These are phyloP conservation scores for Fraxinus cuspidata DNA, from an alignment of 257 asterid species.

Conservation along the genomic window DNA sequence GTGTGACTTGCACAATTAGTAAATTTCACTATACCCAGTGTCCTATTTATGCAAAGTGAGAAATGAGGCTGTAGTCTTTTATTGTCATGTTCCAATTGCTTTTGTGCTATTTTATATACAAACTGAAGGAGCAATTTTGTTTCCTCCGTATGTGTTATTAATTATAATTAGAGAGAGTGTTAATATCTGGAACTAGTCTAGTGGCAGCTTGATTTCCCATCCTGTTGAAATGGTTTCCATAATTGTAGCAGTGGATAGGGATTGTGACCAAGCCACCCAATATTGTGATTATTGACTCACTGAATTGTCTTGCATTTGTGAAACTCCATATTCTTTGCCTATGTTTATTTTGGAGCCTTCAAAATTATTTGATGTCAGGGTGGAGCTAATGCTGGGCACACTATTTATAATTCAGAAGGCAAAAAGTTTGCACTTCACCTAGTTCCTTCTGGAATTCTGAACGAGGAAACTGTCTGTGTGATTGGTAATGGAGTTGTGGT, in stretches of 20 bases:
- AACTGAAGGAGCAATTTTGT: neutral
- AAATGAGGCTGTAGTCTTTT: neutral
- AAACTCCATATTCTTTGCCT: neutral
- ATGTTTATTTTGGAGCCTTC: constrained; percentile 21
- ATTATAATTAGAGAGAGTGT: neutral
- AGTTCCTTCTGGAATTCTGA: constrained; percentile 93
- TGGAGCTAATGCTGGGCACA: constrained; percentile 99
- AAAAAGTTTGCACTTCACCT: constrained; percentile 94
- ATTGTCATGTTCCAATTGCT: neutral
- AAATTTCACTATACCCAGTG: neutral
- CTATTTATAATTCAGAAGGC: constrained; percentile 93
- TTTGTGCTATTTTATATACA: neutral
- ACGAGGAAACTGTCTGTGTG: constrained; percentile 40
- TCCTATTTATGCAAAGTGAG: too few species aligned
- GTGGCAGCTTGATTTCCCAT: neutral
- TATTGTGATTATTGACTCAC: neutral
- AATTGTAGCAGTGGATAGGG: neutral
- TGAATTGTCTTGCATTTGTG: neutral
- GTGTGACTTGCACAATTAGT: neutral
- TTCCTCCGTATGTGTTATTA: neutral
- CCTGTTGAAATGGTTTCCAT: neutral
- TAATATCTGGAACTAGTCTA: neutral
- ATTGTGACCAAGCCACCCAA: neutral
- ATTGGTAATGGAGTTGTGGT: constrained; percentile 95
- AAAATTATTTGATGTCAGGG: constrained; percentile 54